Evolutionary conservation across 2,329 filamentous ascomycete species (phyloP).

Genomic region (Knufia petricola): DNA sequence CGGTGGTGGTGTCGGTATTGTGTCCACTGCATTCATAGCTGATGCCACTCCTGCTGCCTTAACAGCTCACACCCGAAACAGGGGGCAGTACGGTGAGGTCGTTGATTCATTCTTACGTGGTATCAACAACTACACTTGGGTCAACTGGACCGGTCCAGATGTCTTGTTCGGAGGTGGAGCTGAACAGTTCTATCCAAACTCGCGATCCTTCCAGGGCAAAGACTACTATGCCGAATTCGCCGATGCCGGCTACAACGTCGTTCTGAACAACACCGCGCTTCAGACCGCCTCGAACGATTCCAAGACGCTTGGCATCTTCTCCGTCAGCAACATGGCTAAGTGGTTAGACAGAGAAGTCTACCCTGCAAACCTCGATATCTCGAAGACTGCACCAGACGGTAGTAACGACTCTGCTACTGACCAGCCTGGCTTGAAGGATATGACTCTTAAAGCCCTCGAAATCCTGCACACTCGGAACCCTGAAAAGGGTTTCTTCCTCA

Average conservation of each 20-base stretch:
- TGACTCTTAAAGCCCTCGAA: constrained; percentile 80
- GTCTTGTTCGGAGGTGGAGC: constrained; percentile 76
- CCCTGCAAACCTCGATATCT: constrained; percentile 55
- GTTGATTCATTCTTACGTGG: constrained; percentile 70
- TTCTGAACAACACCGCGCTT: constrained; percentile 65
- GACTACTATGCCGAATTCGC: constrained; percentile 65
- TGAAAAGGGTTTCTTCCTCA: constrained; percentile 72
- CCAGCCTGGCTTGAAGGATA: constrained; percentile 78
- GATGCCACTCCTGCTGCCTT: constrained; percentile 75
- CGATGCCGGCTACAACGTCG: constrained; percentile 61
- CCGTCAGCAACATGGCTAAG: constrained; percentile 63
- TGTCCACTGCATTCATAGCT: constrained; percentile 71
- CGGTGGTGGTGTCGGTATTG: constrained; percentile 52
- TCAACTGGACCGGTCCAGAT: constrained; percentile 61
- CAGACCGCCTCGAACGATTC: constrained; percentile 46
- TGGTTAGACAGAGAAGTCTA: constrained; percentile 84
- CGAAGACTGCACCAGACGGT: constrained; percentile 61
- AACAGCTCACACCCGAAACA: constrained; percentile 61
- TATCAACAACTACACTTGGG: constrained; percentile 73
- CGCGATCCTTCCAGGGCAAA: constrained; percentile 56
- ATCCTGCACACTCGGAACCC: constrained; percentile 59
- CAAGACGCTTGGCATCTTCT: constrained; percentile 69
- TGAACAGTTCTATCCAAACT: constrained; percentile 64
- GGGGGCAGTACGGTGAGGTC: constrained; percentile 59
- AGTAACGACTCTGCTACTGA: constrained; percentile 56